Percentiles rank a stretch among this genome's conserved stretches.
phyloP scores from a whole-genome alignment of 345 rosid species.

The Passiflora organensis region DNA sequence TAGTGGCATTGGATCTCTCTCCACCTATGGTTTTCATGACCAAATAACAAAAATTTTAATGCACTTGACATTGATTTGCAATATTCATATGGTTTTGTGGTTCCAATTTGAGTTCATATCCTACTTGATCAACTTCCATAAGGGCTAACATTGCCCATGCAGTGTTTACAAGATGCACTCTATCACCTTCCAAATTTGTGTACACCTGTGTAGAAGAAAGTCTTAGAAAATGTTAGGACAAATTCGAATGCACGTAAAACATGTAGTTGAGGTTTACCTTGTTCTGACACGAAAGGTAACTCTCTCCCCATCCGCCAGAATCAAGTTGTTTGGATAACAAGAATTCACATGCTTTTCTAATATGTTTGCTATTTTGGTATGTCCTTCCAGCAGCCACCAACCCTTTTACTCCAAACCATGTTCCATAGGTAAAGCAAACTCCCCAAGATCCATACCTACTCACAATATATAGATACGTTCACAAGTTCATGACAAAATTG shows the following conservation, averaged over 20 bases:
- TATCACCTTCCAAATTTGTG: conserved; percentile 42
- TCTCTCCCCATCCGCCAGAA: conserved; percentile 98
- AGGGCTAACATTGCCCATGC: conserved; percentile 73
- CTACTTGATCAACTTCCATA: conserved; percentile 48
- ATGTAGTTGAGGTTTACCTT: conserved; percentile 60
- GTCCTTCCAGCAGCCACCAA: conserved; percentile 75
- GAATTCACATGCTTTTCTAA: conserved; percentile 80
- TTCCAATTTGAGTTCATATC: not conserved
- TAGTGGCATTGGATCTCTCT: conserved; percentile 13
- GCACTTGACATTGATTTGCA: not conserved
- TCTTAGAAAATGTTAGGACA: too few species aligned
- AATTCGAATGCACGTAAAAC: not conserved
- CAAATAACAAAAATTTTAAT: not conserved
- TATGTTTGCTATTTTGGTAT: conserved; percentile 44
- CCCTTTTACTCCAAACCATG: conserved; percentile 79
- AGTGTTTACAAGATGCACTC: conserved; percentile 52
- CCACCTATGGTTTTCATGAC: not conserved
- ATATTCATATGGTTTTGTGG: too few species aligned
- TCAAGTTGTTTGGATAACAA: conserved; percentile 73
- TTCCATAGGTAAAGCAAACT: conserved; percentile 81
- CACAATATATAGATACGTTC: conserved; percentile 4
- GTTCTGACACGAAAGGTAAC: conserved; percentile 89
- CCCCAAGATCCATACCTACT: conserved; percentile 96
- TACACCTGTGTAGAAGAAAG: conserved; percentile 26
- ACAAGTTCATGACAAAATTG: not conserved